Evolutionary conservation across 495 filamentous ascomycete genomes (phyloP).

Genomic region (Penicillium subrubescens): DNA sequence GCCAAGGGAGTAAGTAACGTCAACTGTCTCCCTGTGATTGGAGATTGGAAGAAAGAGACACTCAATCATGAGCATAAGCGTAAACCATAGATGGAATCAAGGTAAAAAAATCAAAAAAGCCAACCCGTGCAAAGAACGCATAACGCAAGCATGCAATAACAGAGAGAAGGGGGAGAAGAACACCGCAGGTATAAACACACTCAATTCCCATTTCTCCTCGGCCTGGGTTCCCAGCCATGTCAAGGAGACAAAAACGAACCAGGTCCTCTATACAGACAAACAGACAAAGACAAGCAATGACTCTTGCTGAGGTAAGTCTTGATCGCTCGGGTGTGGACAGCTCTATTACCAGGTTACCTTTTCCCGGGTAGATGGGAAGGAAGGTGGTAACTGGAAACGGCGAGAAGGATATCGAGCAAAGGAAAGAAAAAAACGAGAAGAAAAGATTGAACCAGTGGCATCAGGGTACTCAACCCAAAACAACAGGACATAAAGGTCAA

Average conservation of each 20-base stretch:
- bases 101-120: slow-evolving; percentile 15
- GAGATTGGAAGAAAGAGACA: slow-evolving; percentile 2
- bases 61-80: slow-evolving; percentile 8
- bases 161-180: slow-evolving; percentile 3
- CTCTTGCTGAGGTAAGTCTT: slow-evolving; percentile 16
- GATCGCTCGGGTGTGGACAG: slow-evolving; percentile 19
- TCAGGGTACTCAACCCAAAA: not conserved
- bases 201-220: slow-evolving; percentile 7
- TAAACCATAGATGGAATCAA: slow-evolving; percentile 7
- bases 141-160: slow-evolving; percentile 19
- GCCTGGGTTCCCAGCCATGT: slow-evolving; percentile 8
- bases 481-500: not conserved
- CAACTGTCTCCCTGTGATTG: not conserved
- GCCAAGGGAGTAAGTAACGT: not conserved
- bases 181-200: slow-evolving; percentile 12
- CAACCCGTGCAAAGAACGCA: slow-evolving; percentile 19
- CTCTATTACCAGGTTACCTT: slow-evolving; percentile 23
- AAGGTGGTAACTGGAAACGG: slow-evolving; percentile 13
- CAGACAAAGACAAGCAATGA: not conserved
- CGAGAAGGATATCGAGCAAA: slow-evolving; percentile 26
- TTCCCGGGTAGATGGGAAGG: not conserved
- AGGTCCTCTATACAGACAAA: slow-evolving; percentile 23
- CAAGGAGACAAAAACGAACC: slow-evolving; percentile 9
- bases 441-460: slow-evolving; percentile 5
- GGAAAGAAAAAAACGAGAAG: slow-evolving; percentile 10